Evolutionary conservation across 169 alveolate genomes (phyloP).

Genomic region (Eimeria necatrix): DNA sequence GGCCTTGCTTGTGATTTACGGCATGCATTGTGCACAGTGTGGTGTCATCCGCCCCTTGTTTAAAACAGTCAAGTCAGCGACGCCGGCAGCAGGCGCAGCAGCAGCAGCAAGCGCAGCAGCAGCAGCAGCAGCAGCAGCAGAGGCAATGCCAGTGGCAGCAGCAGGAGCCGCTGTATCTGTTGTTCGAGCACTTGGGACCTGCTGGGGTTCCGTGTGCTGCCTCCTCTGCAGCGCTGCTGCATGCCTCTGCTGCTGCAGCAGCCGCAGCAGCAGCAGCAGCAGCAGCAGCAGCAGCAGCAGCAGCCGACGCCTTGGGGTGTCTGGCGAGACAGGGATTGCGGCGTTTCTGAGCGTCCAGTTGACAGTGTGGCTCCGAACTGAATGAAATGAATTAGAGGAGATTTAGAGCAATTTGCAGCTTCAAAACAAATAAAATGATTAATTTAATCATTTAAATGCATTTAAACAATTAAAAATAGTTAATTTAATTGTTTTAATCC

Average conservation of each 20-base stretch:
- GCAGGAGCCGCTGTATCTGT: background rate
- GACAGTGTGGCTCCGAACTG: too few relatives aligned
- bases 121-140: constrained; percentile 3
- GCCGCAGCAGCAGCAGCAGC: constrained; percentile 43
- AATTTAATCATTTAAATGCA: too few relatives aligned
- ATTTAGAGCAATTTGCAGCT: too few relatives aligned
- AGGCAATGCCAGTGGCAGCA: background rate
- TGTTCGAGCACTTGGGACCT: too few relatives aligned
- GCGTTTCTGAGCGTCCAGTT: too few relatives aligned
- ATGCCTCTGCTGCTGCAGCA: background rate
- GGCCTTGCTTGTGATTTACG: background rate
- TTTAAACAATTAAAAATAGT: too few relatives aligned
- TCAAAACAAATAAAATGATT: too few relatives aligned
- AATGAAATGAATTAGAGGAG: too few relatives aligned
- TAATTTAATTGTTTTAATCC: too few relatives aligned
- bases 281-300: constrained; percentile 33
- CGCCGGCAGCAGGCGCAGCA: background rate
- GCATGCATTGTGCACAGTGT: background rate
- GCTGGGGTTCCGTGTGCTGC: background rate
- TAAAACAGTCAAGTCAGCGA: too few relatives aligned
- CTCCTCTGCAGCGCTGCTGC: background rate
- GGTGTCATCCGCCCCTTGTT: constrained; percentile 13
- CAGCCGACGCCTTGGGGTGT: too few relatives aligned
- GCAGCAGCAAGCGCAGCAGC: constrained; percentile 21
- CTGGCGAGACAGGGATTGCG: too few relatives aligned